Evolutionary conservation across 345 rosid genomes (phyloP).

Genomic region (Euphorbia peplus): DNA sequence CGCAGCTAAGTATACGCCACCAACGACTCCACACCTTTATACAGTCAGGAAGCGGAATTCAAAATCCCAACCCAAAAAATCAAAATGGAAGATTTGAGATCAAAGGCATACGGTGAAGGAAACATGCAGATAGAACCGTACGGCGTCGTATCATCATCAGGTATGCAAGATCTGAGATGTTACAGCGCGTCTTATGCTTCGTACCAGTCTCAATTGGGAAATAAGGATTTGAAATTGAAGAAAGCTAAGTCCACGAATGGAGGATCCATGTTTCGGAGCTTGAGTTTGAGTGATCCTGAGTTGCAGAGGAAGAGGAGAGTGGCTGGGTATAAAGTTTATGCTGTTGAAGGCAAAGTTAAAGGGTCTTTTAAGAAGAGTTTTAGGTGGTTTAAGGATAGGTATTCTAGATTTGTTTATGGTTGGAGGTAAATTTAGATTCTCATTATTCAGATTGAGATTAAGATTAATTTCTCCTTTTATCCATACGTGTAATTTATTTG

Average conservation of each 20-base stretch:
- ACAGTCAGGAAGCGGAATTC: too few species aligned
- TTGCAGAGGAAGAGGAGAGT: slow-evolving; percentile 70
- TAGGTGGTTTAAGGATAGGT: slow-evolving; percentile 60
- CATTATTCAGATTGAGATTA: neutral
- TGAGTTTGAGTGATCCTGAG: slow-evolving; percentile 66
- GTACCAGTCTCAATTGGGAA: slow-evolving; percentile 20
- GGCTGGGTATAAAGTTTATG: slow-evolving; percentile 59
- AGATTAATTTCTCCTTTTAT: neutral
- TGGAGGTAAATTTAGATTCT: too few species aligned
- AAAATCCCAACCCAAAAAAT: neutral
- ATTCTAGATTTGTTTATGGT: slow-evolving; percentile 40
- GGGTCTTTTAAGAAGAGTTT: slow-evolving; percentile 64
- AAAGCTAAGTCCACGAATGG: slow-evolving; percentile 46
- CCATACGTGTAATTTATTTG: neutral
- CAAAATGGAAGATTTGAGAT: slow-evolving; percentile 67
- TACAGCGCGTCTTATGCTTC: slow-evolving; percentile 51
- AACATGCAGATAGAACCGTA: slow-evolving; percentile 36
- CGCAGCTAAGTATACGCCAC: neutral
- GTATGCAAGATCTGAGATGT: slow-evolving; percentile 59
- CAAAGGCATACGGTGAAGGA: slow-evolving; percentile 49
- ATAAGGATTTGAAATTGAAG: slow-evolving; percentile 37
- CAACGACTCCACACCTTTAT: neutral
- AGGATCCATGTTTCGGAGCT: slow-evolving; percentile 41
- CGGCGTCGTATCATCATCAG: slow-evolving; percentile 11
- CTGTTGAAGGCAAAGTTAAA: slow-evolving; percentile 71